A percentile compares a stretch with the other conserved stretches of the same genome.
Evolutionary conservation across 2,329 filamentous ascomycete species (phyloP).

Genomic region (Colletotrichum sp.): DNA sequence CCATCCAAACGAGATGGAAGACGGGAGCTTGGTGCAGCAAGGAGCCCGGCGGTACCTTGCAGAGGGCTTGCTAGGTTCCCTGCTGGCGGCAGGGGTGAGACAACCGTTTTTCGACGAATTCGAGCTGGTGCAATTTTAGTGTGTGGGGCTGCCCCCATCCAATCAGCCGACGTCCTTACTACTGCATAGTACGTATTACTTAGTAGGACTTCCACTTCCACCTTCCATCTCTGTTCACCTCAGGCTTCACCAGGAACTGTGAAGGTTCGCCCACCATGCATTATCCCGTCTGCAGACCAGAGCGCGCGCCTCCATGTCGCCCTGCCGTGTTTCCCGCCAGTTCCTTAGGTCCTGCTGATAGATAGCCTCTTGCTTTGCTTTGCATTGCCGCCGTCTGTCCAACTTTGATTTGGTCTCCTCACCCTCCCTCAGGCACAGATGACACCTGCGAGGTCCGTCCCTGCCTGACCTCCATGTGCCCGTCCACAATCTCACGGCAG

Average conservation of each 20-base stretch:
- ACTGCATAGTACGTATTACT: no score
- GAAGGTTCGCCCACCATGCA: background rate
- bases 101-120: slow-evolving; percentile 17
- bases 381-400: background rate
- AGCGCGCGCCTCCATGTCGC: background rate
- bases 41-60: slow-evolving; percentile 1
- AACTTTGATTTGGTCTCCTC: background rate
- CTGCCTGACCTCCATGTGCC: background rate
- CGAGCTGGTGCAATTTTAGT: slow-evolving; percentile 6
- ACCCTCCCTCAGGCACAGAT: background rate
- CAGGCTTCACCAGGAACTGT: background rate
- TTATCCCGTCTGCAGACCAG: background rate
- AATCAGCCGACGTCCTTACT: background rate
- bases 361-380: background rate
- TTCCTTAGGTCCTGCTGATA: background rate
- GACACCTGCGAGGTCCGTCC: background rate
- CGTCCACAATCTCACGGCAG: background rate
- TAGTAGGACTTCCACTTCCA: background rate
- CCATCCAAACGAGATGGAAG: background rate
- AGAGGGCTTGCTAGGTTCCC: background rate
- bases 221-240: background rate
- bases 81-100: slow-evolving; percentile 14
- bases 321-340: background rate
- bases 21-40: background rate
- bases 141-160: background rate